These are phyloP conservation scores for Ophiocordyceps camponoti-leonardi DNA, from an alignment of 2,329 filamentous ascomycete species.

Conservation along the genomic window DNA sequence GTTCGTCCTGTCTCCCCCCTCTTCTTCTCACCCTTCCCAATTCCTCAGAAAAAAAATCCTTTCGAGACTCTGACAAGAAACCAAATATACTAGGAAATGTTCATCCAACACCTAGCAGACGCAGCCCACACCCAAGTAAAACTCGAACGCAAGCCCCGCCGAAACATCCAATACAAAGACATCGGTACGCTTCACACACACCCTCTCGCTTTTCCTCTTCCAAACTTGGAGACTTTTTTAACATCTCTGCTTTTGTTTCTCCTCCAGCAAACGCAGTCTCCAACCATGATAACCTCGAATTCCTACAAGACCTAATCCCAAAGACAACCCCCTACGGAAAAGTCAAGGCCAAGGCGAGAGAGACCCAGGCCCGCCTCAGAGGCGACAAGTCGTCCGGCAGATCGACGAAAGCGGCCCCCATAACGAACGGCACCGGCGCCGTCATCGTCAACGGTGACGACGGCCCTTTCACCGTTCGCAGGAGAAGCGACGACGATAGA, in stretches of 20 bases:
- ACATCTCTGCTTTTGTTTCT: no score
- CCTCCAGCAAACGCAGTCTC: constrained; percentile 61
- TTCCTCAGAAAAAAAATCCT: no score
- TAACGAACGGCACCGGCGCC: constrained; percentile 11
- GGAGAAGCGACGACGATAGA: constrained; percentile 10
- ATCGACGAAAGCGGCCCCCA: constrained; percentile 5
- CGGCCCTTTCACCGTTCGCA: constrained; percentile 6
- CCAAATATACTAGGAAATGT: constrained; percentile 59
- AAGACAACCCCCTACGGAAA: constrained; percentile 69
- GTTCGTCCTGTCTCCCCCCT: constrained; percentile 19
- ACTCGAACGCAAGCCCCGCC: constrained; percentile 75
- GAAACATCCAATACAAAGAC: constrained; percentile 93
- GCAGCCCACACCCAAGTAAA: constrained; percentile 80
- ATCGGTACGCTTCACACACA: constrained; percentile 50
- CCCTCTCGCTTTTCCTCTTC: not conserved
- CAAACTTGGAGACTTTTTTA: no score
- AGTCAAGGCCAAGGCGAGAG: constrained; percentile 46
- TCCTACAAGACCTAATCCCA: constrained; percentile 79
- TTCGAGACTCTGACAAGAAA: constrained; percentile 1
- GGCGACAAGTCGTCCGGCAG: constrained; percentile 20
- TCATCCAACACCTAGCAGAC: constrained; percentile 78
- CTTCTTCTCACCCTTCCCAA: no score
- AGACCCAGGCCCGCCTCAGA: constrained; percentile 26
- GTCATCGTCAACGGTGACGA: constrained; percentile 13
- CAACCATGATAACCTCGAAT: constrained; percentile 86